Conservation (phyloP, 1,139 yeast species). For the Kazachstania sp. region DNA sequence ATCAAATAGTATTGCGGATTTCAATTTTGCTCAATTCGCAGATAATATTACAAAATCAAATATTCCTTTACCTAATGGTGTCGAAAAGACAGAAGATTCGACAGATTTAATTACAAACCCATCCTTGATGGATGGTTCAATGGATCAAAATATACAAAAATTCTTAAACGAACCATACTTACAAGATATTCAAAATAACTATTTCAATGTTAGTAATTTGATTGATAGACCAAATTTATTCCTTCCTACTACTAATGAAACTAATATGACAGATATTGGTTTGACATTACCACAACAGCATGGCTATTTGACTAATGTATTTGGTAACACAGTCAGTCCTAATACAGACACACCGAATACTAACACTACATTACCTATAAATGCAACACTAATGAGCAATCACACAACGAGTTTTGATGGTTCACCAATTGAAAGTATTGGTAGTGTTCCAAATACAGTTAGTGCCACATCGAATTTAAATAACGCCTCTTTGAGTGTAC, state of each 20-base stretch:
- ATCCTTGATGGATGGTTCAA: neutral
- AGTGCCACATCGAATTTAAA: neutral
- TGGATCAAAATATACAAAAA: conserved; percentile 9
- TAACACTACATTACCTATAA: neutral
- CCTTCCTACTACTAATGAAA: conserved; percentile 10
- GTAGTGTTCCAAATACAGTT: neutral
- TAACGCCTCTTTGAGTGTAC: neutral
- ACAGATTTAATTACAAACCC: conserved; percentile 3
- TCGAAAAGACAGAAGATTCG: neutral
- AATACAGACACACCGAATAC: neutral
- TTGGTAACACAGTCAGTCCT: conserved; percentile 5
- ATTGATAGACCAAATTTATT: conserved; percentile 20
- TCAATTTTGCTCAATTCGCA: neutral
- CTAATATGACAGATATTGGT: conserved; percentile 15
- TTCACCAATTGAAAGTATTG: neutral
- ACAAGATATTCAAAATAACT: conserved; percentile 3
- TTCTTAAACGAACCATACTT: conserved; percentile 7
- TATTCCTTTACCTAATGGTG: neutral
- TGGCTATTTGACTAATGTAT: conserved; percentile 17
- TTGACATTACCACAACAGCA: conserved; percentile 4
- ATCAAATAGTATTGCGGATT: conserved; percentile 2
- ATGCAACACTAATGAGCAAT: neutral
- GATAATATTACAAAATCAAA: conserved; percentile 1
- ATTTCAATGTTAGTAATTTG: conserved; percentile 19
- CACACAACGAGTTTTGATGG: neutral